phyloP scores from a whole-genome alignment of 257 asterid genomes.

The Petunia axillaris region DNA sequence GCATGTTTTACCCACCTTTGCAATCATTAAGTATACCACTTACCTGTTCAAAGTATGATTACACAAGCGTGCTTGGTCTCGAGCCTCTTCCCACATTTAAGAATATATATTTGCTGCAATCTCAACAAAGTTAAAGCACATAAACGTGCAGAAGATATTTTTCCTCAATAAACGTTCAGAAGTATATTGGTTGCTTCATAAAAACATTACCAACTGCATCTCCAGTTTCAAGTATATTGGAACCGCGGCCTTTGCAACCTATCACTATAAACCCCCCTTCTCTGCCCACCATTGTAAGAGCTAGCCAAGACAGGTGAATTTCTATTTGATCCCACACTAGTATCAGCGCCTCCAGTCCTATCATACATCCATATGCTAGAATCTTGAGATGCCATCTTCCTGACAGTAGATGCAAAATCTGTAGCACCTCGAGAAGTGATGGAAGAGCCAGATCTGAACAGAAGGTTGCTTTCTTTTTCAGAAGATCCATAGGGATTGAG shows the following conservation, averaged over 20 bases:
- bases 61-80: conserved; percentile 94
- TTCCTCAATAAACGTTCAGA: conserved; percentile 31
- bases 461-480: conserved; percentile 47
- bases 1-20: conserved; percentile 8
- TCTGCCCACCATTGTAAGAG: conserved; percentile 59
- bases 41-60: conserved; percentile 98
- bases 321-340: conserved; percentile 80
- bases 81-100: conserved; percentile 97
- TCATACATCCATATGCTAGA: conserved; percentile 76
- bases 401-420: conserved; percentile 80
- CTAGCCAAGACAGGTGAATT: conserved; percentile 62
- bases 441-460: conserved; percentile 60
- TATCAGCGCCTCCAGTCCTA: conserved; percentile 55
- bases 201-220: conserved; percentile 78
- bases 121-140: conserved; percentile 56
- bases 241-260: conserved; percentile 65
- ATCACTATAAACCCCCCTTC: conserved; percentile 54
- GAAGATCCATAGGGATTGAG: conserved; percentile 48
- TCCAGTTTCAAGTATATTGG: conserved; percentile 75
- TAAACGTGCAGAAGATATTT: conserved; percentile 34
- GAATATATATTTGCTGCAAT: conserved; percentile 90
- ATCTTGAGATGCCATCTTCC: conserved; percentile 79
- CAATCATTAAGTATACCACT: conserved; percentile 27
- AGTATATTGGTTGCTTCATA: conserved; percentile 32
- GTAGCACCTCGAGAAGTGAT: conserved; percentile 63